phyloP scores from a whole-genome alignment of 2,329 filamentous ascomycete genomes.

The Dactylellina haptotyla region DNA sequence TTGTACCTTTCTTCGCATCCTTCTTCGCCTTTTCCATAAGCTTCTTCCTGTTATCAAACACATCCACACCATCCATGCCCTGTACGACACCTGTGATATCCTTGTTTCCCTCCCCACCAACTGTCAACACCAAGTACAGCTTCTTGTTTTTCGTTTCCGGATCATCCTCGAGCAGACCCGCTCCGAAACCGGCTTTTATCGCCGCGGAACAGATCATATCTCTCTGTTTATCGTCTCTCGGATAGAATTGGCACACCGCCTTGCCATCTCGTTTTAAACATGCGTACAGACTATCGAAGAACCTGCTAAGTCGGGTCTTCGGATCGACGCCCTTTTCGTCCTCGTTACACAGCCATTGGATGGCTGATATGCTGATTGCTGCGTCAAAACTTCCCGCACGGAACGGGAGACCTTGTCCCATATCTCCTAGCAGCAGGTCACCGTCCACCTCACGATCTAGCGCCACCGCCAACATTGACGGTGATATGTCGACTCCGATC shows the following conservation, averaged over 20 bases:
- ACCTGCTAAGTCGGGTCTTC: constrained; percentile 78
- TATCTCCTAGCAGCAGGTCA: constrained; percentile 92
- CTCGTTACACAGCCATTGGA: constrained; percentile 99
- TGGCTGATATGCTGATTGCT: constrained; percentile 90
- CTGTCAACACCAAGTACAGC: constrained; percentile 92
- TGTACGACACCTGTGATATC: constrained; percentile 92
- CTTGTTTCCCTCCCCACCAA: constrained; percentile 70
- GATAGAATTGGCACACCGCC: constrained; percentile 97
- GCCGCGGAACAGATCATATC: constrained; percentile 92
- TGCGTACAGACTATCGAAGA: constrained; percentile 93
- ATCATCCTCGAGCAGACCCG: constrained; percentile 93
- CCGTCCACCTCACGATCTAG: constrained; percentile 91
- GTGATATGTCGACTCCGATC: constrained; percentile 96
- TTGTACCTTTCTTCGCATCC: constrained; percentile 80
- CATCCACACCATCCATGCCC: constrained; percentile 87
- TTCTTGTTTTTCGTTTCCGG: constrained; percentile 96
- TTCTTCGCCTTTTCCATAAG: constrained; percentile 64
- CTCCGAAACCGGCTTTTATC: constrained; percentile 92
- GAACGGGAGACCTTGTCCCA: constrained; percentile 94
- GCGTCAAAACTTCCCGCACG: constrained; percentile 92
- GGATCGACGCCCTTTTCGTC: constrained; percentile 83
- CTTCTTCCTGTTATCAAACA: constrained; percentile 74
- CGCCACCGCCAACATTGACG: constrained; percentile 96
- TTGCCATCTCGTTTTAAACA: constrained; percentile 82
- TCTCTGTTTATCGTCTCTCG: constrained; percentile 90